Evolutionary conservation across 768 basidiomycete genomes (phyloP).

Genomic region (Favolaschia claudopus): DNA sequence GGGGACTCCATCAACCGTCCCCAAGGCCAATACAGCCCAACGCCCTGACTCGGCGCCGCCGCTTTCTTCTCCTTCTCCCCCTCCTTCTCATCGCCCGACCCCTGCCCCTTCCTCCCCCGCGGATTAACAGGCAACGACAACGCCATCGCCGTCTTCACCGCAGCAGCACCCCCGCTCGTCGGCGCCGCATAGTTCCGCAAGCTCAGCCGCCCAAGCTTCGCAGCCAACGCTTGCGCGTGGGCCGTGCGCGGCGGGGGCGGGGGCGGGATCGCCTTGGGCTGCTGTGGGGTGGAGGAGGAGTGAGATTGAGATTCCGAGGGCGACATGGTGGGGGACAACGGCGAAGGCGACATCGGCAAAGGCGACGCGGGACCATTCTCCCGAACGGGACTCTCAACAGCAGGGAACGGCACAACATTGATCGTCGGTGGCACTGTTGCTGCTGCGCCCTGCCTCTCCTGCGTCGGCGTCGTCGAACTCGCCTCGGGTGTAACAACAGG

Average conservation of each 20-base stretch:
- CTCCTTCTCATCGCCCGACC: conserved; percentile 18
- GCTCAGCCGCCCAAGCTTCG: conserved; percentile 34
- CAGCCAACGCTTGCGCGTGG: conserved; percentile 24
- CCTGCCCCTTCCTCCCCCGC: conserved; percentile 27
- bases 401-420: conserved; percentile 12
- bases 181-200: conserved; percentile 45
- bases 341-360: too few species aligned
- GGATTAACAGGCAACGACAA: conserved; percentile 44
- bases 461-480: not conserved
- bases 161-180: conserved; percentile 11
- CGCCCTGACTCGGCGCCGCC: conserved; percentile 14
- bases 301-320: too few species aligned
- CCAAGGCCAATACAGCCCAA: conserved; percentile 29
- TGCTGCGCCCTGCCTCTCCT: too few species aligned
- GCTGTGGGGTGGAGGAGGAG: too few species aligned
- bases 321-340: too few species aligned
- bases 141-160: conserved; percentile 36
- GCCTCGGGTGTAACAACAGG: not conserved
- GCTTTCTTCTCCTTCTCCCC: conserved; percentile 2
- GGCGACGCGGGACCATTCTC: too few species aligned
- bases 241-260: conserved; percentile 22
- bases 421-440: not conserved
- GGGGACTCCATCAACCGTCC: not conserved
- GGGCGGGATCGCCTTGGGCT: conserved; percentile 2
- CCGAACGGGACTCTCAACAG: too few species aligned